phyloP scores from a whole-genome alignment of 345 rosid genomes.

The Mangifera indica region DNA sequence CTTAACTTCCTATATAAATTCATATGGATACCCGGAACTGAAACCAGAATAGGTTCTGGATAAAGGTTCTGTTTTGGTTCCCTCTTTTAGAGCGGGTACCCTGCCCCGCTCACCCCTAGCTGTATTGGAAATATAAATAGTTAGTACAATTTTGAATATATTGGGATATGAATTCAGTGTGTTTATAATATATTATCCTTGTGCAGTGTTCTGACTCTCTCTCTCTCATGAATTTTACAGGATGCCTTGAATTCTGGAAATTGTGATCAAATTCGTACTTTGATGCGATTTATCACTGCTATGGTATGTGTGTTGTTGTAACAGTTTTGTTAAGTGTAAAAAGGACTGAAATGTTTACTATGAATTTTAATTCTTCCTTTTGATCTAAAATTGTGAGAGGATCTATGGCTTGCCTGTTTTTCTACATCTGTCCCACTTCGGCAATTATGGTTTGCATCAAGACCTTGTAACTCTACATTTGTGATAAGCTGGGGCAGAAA shows the following conservation, averaged over 20 bases:
- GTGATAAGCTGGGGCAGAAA: background rate
- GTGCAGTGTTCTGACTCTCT: background rate
- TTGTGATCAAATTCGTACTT: constrained; percentile 73
- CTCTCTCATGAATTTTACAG: constrained; percentile 43
- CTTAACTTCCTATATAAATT: no score
- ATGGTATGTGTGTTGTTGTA: constrained; percentile 49
- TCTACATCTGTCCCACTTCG: background rate
- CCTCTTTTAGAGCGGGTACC: no score
- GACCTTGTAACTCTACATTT: background rate
- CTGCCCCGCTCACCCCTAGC: no score
- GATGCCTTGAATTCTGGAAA: constrained; percentile 67
- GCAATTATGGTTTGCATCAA: background rate
- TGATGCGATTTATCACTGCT: constrained; percentile 82
- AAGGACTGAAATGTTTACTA: background rate
- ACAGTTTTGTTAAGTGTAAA: background rate
- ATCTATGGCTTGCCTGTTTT: background rate
- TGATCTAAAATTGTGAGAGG: background rate
- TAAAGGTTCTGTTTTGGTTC: no score
- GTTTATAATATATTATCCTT: background rate
- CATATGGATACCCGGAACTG: no score
- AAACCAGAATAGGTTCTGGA: no score
- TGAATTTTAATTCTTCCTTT: background rate
- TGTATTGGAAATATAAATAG: background rate
- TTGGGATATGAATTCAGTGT: background rate
- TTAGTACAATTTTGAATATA: background rate